phyloP scores from a whole-genome alignment of 2,329 filamentous ascomycete genomes.

The Dryadomyces sulphureus region DNA sequence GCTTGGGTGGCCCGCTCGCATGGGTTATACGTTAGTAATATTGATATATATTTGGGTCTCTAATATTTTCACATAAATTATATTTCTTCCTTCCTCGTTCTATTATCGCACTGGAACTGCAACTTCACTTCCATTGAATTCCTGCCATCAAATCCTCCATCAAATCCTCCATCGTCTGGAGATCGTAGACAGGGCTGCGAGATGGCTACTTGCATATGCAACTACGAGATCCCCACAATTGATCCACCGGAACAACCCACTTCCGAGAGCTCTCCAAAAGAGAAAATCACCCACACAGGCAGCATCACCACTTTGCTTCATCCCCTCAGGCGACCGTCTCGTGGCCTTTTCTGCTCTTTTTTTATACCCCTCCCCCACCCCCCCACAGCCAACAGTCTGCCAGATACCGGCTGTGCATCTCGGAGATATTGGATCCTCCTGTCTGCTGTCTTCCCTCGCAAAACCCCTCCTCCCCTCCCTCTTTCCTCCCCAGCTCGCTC shows the following conservation, averaged over 20 bases:
- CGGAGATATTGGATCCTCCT: not conserved
- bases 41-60: too few relatives aligned
- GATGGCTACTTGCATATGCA: not conserved
- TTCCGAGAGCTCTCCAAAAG: conserved; percentile 7
- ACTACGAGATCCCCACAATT: not conserved
- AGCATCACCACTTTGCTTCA: not conserved
- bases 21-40: too few relatives aligned
- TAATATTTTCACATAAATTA: too few relatives aligned
- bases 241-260: conserved; percentile 8
- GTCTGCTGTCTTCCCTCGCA: not conserved
- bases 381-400: not conserved
- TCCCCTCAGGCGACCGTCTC: not conserved
- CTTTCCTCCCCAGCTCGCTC: conserved; percentile 13
- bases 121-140: too few relatives aligned
- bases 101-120: too few relatives aligned
- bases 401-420: not conserved
- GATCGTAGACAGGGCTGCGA: too few relatives aligned
- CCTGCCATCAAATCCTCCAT: too few relatives aligned
- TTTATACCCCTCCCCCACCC: not conserved
- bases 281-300: not conserved
- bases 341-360: not conserved
- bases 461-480: not conserved
- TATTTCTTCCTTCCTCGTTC: too few relatives aligned
- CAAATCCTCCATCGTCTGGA: too few relatives aligned
- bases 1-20: too few relatives aligned